Evolutionary conservation across 2,329 filamentous ascomycete species (phyloP).

Genomic region (Paraconiothyrium sp.): DNA sequence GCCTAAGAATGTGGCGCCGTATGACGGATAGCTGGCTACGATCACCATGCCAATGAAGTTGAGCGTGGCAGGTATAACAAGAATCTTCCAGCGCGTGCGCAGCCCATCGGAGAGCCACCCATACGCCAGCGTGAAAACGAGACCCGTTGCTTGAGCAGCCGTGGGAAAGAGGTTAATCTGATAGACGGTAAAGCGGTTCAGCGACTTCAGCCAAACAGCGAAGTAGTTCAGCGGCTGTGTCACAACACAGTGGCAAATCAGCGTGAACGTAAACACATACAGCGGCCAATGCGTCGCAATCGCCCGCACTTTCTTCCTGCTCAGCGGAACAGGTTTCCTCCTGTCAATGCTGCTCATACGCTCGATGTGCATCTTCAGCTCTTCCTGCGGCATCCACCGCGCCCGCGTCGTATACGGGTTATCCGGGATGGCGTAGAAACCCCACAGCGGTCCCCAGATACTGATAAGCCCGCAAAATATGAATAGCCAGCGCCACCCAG

Average conservation of each 20-base stretch:
- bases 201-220: conserved; percentile 23
- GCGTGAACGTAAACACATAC: conserved; percentile 24
- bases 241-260: conserved; percentile 24
- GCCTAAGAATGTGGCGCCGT: conserved; percentile 27
- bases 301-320: conserved; percentile 17
- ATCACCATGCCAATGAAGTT: conserved; percentile 27
- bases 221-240: conserved; percentile 28
- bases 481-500: conserved; percentile 40
- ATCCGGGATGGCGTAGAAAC: conserved; percentile 41
- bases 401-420: conserved; percentile 24
- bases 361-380: conserved; percentile 14
- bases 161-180: conserved; percentile 29
- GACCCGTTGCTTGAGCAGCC: conserved; percentile 20
- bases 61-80: conserved; percentile 24
- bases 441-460: conserved; percentile 52
- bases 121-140: conserved; percentile 23
- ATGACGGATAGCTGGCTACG: conserved; percentile 22
- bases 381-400: conserved; percentile 25
- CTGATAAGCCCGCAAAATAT: conserved; percentile 48
- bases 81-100: conserved; percentile 23
- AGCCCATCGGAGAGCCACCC: conserved; percentile 25
- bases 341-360: conserved; percentile 22
- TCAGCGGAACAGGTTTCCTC: conserved; percentile 22
- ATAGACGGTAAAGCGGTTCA: conserved; percentile 25
- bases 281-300: conserved; percentile 22